Percentiles rank a stretch among this genome's conserved stretches.
Conservation (phyloP, 192 early-diverging fungal genomes). For the Backusella australiensis region DNA sequence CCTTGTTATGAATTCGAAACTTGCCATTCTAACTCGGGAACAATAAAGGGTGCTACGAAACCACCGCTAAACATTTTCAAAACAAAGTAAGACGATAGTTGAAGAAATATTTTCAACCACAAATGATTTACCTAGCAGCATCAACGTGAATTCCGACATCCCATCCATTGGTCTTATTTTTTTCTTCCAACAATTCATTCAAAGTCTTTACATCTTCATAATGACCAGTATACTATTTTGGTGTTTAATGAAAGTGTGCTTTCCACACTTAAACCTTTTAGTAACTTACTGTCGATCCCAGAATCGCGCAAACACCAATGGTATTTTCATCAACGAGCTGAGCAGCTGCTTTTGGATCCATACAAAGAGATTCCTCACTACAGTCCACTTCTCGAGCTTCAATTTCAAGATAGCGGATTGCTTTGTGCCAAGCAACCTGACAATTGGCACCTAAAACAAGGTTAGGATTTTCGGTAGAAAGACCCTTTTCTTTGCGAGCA, state of each 20-base stretch:
- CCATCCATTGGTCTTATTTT: conserved; percentile 58
- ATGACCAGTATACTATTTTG: conserved; percentile 68
- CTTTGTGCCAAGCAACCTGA: conserved; percentile 49
- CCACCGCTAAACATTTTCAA: conserved; percentile 52
- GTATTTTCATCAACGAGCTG: conserved; percentile 82
- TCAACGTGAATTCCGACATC: conserved; percentile 85
- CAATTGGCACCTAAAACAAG: conserved; percentile 75
- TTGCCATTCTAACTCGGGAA: conserved; percentile 72
- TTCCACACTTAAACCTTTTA: background rate
- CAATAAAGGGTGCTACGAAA: conserved; percentile 83
- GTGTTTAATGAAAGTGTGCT: background rate
- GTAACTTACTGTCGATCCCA: conserved; percentile 59
- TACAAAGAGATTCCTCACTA: conserved; percentile 43
- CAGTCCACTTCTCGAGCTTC: conserved; percentile 34
- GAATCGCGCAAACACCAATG: conserved; percentile 73
- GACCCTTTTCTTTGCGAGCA: conserved; percentile 55
- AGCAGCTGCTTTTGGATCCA: conserved; percentile 63
- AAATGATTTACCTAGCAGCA: conserved; percentile 54
- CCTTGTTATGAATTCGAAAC: background rate
- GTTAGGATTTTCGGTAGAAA: conserved; percentile 70
- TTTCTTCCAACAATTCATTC: conserved; percentile 57
- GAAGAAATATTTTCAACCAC: background rate
- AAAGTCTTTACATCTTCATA: conserved; percentile 74
- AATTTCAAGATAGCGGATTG: conserved; percentile 34
- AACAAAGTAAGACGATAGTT: background rate